These are phyloP conservation scores for Graphium sp. DNA, from an alignment of 2,329 filamentous ascomycete species.

Conservation along the genomic window DNA sequence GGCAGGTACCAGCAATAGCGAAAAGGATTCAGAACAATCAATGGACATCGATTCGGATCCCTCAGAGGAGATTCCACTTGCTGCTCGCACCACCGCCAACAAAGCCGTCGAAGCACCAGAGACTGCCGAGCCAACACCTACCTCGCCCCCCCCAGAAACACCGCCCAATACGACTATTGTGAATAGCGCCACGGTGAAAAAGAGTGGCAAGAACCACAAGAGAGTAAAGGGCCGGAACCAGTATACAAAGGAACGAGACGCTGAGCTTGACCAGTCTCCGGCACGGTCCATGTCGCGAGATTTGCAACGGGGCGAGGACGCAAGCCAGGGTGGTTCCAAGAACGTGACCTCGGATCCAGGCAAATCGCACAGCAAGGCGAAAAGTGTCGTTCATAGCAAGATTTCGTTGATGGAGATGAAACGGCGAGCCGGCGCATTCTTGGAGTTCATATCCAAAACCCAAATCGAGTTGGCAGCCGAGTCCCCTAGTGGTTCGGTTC, in stretches of 20 bases:
- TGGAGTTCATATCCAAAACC: slow-evolving; percentile 79
- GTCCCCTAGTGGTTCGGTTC: too few species aligned
- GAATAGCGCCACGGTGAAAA: slow-evolving; percentile 37
- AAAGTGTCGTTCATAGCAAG: slow-evolving; percentile 40
- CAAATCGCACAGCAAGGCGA: slow-evolving; percentile 36
- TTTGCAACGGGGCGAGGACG: slow-evolving; percentile 13
- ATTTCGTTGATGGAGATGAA: slow-evolving; percentile 81
- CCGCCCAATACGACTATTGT: slow-evolving; percentile 21
- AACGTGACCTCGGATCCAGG: slow-evolving; percentile 23
- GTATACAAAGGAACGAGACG: slow-evolving; percentile 61
- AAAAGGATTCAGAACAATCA: slow-evolving; percentile 17
- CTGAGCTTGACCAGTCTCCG: slow-evolving; percentile 37
- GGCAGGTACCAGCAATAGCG: slow-evolving; percentile 17
- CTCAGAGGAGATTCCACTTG: slow-evolving; percentile 47
- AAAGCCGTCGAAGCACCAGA: slow-evolving; percentile 10
- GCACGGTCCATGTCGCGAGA: slow-evolving; percentile 21
- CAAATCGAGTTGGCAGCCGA: slow-evolving; percentile 73
- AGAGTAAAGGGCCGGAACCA: slow-evolving; percentile 64
- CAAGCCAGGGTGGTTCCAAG: slow-evolving; percentile 13
- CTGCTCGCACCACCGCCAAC: slow-evolving; percentile 15
- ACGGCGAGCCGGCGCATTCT: slow-evolving; percentile 64
- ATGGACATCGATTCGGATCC: slow-evolving; percentile 48
- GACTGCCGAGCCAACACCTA: slow-evolving; percentile 22
- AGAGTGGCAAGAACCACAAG: slow-evolving; percentile 41
- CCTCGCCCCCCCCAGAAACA: slow-evolving; percentile 28